phyloP scores from a whole-genome alignment of 108 stramenopile genomes.

The Nitzschia palea region DNA sequence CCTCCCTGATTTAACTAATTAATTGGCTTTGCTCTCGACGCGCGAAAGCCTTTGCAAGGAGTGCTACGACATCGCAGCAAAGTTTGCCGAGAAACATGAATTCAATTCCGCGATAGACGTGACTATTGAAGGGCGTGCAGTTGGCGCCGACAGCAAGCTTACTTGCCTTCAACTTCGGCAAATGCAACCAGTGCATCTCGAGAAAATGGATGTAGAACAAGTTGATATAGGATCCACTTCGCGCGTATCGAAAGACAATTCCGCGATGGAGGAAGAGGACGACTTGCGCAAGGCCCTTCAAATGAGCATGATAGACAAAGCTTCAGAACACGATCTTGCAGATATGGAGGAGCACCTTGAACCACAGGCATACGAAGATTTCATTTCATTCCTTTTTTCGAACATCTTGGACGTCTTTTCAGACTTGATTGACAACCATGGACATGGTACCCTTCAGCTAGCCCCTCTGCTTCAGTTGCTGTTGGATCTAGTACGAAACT shows the following conservation, averaged over 20 bases:
- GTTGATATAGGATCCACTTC: constrained; percentile 30
- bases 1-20: not conserved
- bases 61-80: constrained; percentile 50
- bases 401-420: constrained; percentile 18
- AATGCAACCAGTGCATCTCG: constrained; percentile 61
- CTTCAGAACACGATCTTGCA: not conserved
- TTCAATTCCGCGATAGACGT: constrained; percentile 33
- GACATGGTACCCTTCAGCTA: not conserved
- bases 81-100: constrained; percentile 47
- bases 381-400: constrained; percentile 23
- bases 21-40: constrained; percentile 11
- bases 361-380: constrained; percentile 24
- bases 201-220: constrained; percentile 50
- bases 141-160: constrained; percentile 34
- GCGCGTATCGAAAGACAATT: not conserved
- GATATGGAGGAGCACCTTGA: not conserved
- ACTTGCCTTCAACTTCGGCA: constrained; percentile 64
- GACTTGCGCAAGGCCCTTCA: constrained; percentile 24
- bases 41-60: constrained; percentile 51
- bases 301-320: constrained; percentile 21
- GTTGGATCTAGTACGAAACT: constrained; percentile 27
- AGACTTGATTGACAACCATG: constrained; percentile 1
- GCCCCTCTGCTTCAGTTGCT: constrained; percentile 13
- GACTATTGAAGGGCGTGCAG: constrained; percentile 49
- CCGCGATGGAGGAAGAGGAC: constrained; percentile 24